These are phyloP conservation scores for Fraxinus ornus DNA, from an alignment of 305 asterid genomes.

Conservation along the genomic window DNA sequence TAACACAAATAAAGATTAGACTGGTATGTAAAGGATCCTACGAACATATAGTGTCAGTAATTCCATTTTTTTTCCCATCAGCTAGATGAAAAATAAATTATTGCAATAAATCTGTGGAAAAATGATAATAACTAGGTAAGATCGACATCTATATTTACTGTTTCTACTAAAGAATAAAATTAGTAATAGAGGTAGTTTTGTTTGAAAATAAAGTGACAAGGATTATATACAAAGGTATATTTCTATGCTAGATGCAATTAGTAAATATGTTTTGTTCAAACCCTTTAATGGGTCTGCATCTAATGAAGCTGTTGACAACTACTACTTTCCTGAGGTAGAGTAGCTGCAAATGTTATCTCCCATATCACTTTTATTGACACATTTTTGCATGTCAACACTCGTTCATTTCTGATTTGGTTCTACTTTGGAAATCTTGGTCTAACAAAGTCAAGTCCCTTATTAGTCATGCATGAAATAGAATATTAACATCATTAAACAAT, in stretches of 20 bases:
- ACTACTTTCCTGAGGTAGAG: neutral
- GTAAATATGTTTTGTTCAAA: neutral
- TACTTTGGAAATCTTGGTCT: neutral
- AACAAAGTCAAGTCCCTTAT: neutral
- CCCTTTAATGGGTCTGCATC: neutral
- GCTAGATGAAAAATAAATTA: neutral
- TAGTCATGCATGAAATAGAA: neutral
- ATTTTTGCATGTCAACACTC: neutral
- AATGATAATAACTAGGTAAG: neutral
- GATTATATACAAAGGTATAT: neutral
- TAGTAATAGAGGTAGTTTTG: neutral
- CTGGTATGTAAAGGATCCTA: neutral
- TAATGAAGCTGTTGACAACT: neutral
- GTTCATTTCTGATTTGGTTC: neutral
- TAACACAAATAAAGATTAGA: neutral
- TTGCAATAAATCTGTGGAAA: neutral
- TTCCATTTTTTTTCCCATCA: neutral
- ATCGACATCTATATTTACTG: neutral
- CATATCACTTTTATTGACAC: neutral
- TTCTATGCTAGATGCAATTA: neutral
- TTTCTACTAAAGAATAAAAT: neutral
- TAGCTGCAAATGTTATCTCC: neutral
- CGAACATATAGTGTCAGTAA: neutral
- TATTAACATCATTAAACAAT: constrained; percentile 1
- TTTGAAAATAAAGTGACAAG: neutral